These are phyloP conservation scores for Verticillium nubilum DNA, from an alignment of 2,329 filamentous ascomycete species.

Conservation along the genomic window DNA sequence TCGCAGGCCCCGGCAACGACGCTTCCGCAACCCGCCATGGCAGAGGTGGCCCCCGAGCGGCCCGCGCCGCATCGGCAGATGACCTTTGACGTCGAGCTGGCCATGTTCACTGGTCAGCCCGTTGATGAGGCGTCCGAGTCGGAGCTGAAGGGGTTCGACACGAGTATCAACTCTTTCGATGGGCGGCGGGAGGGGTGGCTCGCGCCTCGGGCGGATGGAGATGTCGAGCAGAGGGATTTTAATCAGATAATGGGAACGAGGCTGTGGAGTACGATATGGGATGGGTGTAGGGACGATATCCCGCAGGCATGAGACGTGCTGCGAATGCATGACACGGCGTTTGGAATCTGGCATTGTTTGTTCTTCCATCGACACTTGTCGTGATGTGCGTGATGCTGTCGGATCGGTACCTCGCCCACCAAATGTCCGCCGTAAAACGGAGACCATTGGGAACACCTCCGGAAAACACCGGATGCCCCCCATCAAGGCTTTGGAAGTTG, in stretches of 20 bases:
- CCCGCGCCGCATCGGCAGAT: neutral
- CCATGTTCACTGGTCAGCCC: constrained; percentile 1
- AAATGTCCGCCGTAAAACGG: too few relatives aligned
- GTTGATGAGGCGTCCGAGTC: neutral
- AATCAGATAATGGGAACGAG: neutral
- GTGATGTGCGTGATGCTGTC: too few relatives aligned
- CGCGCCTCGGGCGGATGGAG: neutral
- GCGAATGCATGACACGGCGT: neutral
- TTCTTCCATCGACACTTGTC: too few relatives aligned
- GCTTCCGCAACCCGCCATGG: neutral
- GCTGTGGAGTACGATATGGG: neutral
- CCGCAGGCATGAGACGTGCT: neutral
- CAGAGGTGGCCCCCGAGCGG: neutral
- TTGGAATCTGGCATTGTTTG: too few relatives aligned
- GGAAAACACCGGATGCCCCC: too few relatives aligned
- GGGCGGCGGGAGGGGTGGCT: constrained; percentile 9
- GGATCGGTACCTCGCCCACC: too few relatives aligned
- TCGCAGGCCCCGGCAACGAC: neutral
- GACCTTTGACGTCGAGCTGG: constrained; percentile 8
- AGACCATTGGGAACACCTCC: too few relatives aligned
- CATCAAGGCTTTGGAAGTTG: too few relatives aligned
- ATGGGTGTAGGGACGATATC: neutral
- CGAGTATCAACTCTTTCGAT: constrained; percentile 6
- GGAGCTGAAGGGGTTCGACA: neutral
- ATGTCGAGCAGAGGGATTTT: neutral